Evolutionary conservation across 1,284 basidiomycete species (phyloP).

Genomic region (Anthracocystis panici-leucophaei): DNA sequence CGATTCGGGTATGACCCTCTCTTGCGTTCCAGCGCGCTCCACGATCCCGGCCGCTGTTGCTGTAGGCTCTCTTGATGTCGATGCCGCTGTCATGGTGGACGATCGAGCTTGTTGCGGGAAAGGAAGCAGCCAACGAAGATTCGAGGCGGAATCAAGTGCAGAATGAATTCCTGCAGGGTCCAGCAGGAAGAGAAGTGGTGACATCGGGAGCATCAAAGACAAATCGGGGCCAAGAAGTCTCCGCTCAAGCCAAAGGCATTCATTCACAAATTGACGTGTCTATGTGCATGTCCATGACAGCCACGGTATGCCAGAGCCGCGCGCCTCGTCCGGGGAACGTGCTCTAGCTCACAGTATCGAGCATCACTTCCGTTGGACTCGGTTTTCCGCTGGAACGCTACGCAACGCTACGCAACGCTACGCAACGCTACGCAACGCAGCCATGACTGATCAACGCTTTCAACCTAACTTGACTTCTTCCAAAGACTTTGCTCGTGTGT

Average conservation of each 20-base stretch:
- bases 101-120: not conserved
- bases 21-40: slow-evolving; percentile 82
- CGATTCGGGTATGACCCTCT: slow-evolving; percentile 88
- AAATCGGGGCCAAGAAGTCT: slow-evolving; percentile 1
- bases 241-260: too few species aligned
- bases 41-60: slow-evolving; percentile 83
- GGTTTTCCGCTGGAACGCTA: not conserved
- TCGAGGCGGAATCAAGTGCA: not conserved
- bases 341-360: not conserved
- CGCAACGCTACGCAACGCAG: not conserved
- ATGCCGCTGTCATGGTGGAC: slow-evolving; percentile 12
- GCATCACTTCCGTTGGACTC: not conserved
- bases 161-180: slow-evolving; percentile 17
- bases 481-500: not conserved
- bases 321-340: slow-evolving; percentile 23
- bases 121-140: not conserved
- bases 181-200: slow-evolving; percentile 5
- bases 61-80: slow-evolving; percentile 74
- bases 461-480: not conserved
- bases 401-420: too few species aligned
- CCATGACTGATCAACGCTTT: slow-evolving; percentile 17
- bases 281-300: slow-evolving; percentile 1
- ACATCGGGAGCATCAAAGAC: not conserved
- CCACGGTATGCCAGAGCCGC: slow-evolving; percentile 12
- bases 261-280: slow-evolving; percentile 7